Percentiles rank a stretch among this genome's conserved stretches.
Evolutionary conservation across 2,329 filamentous ascomycete species (phyloP).

Genomic region (Fusarium sp.): DNA sequence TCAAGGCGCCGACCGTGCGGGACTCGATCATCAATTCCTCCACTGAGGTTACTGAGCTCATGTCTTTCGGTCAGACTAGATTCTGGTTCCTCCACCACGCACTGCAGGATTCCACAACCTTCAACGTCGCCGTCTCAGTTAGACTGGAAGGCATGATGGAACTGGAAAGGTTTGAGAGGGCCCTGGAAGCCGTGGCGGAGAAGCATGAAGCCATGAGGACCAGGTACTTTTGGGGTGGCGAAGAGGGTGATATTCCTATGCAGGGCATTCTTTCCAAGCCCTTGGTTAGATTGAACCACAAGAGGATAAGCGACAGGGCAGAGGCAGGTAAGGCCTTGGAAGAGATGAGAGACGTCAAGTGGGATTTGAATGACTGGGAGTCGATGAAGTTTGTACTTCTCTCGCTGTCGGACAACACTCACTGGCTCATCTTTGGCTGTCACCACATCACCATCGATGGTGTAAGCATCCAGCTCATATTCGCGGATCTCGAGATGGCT

Average conservation of each 20-base stretch:
- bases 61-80: neutral
- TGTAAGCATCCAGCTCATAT: neutral
- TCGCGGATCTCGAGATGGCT: neutral
- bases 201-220: neutral
- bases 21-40: neutral
- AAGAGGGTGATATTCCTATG: neutral
- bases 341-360: neutral
- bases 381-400: neutral
- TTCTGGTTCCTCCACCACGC: neutral
- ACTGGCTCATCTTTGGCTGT: neutral
- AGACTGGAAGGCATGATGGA: neutral
- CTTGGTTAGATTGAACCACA: neutral
- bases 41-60: neutral
- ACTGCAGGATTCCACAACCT: neutral
- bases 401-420: neutral
- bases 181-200: neutral
- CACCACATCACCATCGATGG: constrained; percentile 2
- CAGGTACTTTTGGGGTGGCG: neutral
- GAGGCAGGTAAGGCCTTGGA: neutral
- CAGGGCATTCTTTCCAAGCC: neutral
- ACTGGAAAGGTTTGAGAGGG: neutral
- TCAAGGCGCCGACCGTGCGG: neutral
- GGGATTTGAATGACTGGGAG: neutral
- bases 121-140: neutral
- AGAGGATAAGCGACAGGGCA: too few relatives aligned